Percentiles rank a stretch among this genome's conserved stretches.
Evolutionary conservation across 257 asterid species (phyloP).

Genomic region (Solanum chmielewskii): DNA sequence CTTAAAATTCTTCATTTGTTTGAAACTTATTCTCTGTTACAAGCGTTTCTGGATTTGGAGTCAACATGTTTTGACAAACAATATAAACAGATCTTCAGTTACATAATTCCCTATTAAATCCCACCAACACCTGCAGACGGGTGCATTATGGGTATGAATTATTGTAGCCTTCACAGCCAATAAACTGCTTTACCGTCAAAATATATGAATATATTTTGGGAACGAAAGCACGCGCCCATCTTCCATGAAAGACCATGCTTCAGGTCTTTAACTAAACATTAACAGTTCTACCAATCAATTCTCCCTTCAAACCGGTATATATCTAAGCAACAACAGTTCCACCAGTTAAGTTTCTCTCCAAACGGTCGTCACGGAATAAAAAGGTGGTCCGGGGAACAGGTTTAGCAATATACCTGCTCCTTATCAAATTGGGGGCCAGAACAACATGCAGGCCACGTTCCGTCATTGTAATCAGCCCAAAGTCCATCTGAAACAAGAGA

Average conservation of each 20-base stretch:
- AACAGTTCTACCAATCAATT: neutral
- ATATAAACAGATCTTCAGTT: neutral
- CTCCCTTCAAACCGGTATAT: neutral
- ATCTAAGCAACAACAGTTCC: neutral
- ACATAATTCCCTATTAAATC: neutral
- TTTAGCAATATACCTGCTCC: constrained; percentile 35
- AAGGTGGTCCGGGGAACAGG: neutral
- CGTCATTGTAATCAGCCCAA: constrained; percentile 89
- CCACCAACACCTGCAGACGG: neutral
- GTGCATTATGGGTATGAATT: neutral
- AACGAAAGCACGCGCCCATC: neutral
- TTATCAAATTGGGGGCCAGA: constrained; percentile 45
- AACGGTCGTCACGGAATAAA: neutral
- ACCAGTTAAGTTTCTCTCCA: neutral
- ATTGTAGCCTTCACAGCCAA: neutral
- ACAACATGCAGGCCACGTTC: constrained; percentile 93
- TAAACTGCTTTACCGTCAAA: neutral
- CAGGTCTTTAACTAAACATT: neutral
- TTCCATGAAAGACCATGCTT: neutral
- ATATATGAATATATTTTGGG: neutral
- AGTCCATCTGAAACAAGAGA: constrained; percentile 67
- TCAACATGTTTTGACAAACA: neutral
- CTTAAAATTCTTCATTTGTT: neutral
- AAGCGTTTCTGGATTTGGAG: neutral
- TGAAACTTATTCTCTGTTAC: neutral